These are phyloP conservation scores for Aspergillus hiratsukae DNA, from an alignment of 2,329 filamentous ascomycete species.

Conservation along the genomic window DNA sequence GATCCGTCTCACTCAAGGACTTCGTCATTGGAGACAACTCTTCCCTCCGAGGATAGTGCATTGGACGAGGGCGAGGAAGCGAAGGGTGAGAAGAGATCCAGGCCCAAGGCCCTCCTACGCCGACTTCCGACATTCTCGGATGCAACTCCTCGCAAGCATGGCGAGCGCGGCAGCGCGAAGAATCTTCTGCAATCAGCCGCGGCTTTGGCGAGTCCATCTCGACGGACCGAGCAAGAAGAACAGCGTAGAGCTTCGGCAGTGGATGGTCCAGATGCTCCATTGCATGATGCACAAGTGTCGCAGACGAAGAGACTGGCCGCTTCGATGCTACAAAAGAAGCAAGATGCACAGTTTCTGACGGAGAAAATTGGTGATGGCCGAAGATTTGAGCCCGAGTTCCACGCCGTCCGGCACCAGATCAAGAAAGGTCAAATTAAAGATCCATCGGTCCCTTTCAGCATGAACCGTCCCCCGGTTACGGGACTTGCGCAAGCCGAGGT, in stretches of 20 bases:
- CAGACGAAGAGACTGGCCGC: conserved; percentile 6
- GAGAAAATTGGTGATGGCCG: conserved; percentile 19
- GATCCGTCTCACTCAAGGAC: conserved; percentile 38
- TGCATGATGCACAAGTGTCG: conserved; percentile 8
- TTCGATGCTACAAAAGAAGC: conserved; percentile 11
- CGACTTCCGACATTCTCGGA: conserved; percentile 34
- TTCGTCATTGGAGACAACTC: conserved; percentile 42
- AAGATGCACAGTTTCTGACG: conserved; percentile 3
- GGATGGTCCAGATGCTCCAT: conserved; percentile 6
- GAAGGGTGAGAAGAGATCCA: conserved; percentile 25
- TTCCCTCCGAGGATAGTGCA: conserved; percentile 46
- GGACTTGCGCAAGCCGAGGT: conserved; percentile 41
- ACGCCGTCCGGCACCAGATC: conserved; percentile 17
- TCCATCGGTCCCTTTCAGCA: conserved; percentile 24
- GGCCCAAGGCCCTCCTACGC: conserved; percentile 25
- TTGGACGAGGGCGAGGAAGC: conserved; percentile 40
- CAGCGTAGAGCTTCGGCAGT: conserved; percentile 22
- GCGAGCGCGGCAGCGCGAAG: conserved; percentile 33
- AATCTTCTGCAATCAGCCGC: conserved; percentile 46
- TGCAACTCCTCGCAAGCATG: conserved; percentile 29
- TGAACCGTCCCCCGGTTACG: conserved; percentile 41
- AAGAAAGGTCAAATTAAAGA: conserved; percentile 25
- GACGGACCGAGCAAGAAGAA: conserved; percentile 32
- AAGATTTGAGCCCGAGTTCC: conserved; percentile 28
- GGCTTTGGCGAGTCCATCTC: conserved; percentile 47